Evolutionary conservation across 306 rosid species (phyloP).

Genomic region (Prunus salicina): DNA sequence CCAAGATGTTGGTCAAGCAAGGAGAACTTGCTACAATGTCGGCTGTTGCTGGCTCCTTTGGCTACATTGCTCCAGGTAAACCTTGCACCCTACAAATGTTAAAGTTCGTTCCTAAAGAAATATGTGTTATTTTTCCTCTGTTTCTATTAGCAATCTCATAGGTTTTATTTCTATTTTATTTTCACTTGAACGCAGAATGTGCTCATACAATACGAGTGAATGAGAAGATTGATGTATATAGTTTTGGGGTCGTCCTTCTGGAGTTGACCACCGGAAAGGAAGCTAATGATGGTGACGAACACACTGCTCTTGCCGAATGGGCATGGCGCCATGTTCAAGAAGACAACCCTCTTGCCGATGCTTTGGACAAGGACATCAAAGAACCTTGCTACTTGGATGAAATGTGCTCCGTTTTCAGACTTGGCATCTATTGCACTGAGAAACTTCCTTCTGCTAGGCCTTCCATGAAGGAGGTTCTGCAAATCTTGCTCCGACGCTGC

Average conservation of each 20-base stretch:
- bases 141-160: neutral
- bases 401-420: conserved; percentile 56
- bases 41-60: conserved; percentile 74
- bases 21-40: conserved; percentile 81
- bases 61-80: conserved; percentile 95
- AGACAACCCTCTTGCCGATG: conserved; percentile 40
- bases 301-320: conserved; percentile 74
- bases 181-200: conserved; percentile 48
- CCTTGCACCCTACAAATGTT: neutral
- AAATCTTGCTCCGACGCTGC: conserved; percentile 37
- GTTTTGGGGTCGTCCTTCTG: conserved; percentile 73
- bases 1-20: conserved; percentile 58
- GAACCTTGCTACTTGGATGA: conserved; percentile 43
- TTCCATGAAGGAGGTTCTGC: conserved; percentile 64
- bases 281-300: conserved; percentile 53
- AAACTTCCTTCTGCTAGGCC: conserved; percentile 53
- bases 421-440: conserved; percentile 62
- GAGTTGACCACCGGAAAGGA: conserved; percentile 71
- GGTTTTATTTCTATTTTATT: neutral
- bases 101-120: neutral
- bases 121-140: neutral
- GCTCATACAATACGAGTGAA: conserved; percentile 54
- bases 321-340: conserved; percentile 39
- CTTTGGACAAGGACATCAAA: conserved; percentile 53
- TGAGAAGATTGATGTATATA: conserved; percentile 75